These are phyloP conservation scores for Nosema granulosis DNA, from an alignment of 371 early-diverging fungal species.

Conservation along the genomic window DNA sequence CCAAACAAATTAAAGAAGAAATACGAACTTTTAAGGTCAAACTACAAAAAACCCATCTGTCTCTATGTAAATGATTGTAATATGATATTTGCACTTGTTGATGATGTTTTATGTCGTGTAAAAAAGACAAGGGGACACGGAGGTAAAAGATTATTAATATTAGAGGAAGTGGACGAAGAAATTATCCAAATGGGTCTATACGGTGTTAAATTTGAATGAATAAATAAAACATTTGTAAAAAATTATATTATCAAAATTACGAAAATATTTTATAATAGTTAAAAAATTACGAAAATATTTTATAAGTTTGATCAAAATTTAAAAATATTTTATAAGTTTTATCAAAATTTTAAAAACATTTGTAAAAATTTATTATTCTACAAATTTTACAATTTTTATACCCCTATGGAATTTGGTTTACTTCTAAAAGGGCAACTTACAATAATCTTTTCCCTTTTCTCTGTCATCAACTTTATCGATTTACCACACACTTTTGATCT, in stretches of 20 bases:
- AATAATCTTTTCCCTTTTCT: neutral
- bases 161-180: too few species aligned
- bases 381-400: slow-evolving; percentile 4
- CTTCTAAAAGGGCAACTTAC: slow-evolving; percentile 7
- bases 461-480: neutral
- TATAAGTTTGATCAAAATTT: neutral
- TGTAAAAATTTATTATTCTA: neutral
- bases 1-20: neutral
- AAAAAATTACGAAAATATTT: neutral
- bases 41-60: neutral
- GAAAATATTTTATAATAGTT: too few species aligned
- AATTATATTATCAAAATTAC: neutral
- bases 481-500: neutral
- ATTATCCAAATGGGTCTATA: neutral
- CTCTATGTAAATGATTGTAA: neutral
- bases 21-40: neutral
- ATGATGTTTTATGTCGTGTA: neutral
- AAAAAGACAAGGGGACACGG: neutral
- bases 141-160: neutral
- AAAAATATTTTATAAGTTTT: slow-evolving; percentile 24
- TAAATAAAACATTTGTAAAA: neutral
- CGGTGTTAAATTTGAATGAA: neutral
- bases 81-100: neutral
- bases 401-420: slow-evolving; percentile 32
- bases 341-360: neutral